These are phyloP conservation scores for Zarea fungicola DNA, from an alignment of 2,329 filamentous ascomycete species.

Conservation along the genomic window DNA sequence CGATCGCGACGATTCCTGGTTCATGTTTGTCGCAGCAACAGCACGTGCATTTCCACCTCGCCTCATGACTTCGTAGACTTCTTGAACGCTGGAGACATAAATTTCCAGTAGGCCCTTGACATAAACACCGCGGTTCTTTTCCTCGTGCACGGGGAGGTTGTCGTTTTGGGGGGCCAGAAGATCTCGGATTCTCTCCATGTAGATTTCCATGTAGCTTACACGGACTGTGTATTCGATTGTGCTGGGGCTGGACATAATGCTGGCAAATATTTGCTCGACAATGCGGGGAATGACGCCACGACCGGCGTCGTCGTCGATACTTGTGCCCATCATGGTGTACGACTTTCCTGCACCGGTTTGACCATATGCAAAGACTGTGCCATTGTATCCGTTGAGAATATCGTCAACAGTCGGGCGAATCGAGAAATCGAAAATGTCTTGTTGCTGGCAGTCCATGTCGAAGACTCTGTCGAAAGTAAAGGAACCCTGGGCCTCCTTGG, in stretches of 20 bases:
- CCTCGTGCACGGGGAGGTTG: slow-evolving; percentile 95
- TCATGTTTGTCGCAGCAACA: slow-evolving; percentile 98
- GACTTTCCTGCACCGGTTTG: slow-evolving; percentile 98
- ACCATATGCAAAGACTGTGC: slow-evolving; percentile 96
- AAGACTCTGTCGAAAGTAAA: slow-evolving; percentile 99
- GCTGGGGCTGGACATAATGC: slow-evolving; percentile 83
- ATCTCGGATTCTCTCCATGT: slow-evolving; percentile 98
- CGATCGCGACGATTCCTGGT: slow-evolving; percentile 94
- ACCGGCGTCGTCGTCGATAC: slow-evolving; percentile 82
- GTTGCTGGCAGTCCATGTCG: slow-evolving; percentile 84
- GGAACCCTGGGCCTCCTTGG: slow-evolving; percentile 71
- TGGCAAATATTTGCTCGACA: slow-evolving; percentile 94
- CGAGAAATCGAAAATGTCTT: slow-evolving; percentile 96
- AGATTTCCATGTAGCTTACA: slow-evolving; percentile 99
- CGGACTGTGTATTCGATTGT: slow-evolving; percentile 98
- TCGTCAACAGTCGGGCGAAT: slow-evolving; percentile 95
- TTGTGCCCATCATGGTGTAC: slow-evolving; percentile 79
- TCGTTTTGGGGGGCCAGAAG: slow-evolving; percentile 88
- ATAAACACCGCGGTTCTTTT: slow-evolving; percentile 93
- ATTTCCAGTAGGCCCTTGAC: slow-evolving; percentile 93
- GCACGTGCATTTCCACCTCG: slow-evolving; percentile 83
- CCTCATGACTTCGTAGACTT: slow-evolving; percentile 96
- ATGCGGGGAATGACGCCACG: slow-evolving; percentile 96
- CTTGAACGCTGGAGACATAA: slow-evolving; percentile 90
- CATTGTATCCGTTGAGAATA: slow-evolving; percentile 98